Evolutionary conservation across 2,329 filamentous ascomycete species (phyloP).

Genomic region (Venturia asperata): DNA sequence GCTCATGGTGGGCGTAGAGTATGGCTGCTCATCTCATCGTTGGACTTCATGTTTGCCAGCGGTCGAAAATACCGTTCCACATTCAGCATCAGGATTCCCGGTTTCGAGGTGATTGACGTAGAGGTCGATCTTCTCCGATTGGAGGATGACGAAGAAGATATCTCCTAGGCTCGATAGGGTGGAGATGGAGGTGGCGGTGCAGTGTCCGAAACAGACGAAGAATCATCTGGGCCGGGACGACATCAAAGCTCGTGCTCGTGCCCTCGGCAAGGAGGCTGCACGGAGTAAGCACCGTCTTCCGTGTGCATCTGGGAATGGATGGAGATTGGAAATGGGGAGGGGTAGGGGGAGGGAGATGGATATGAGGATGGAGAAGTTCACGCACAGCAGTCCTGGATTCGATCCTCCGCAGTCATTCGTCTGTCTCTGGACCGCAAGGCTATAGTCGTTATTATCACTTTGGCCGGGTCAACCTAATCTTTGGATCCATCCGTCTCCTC

Average conservation of each 20-base stretch:
- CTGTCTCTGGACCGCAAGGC: background rate
- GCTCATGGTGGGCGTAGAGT: background rate
- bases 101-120: constrained; percentile 6
- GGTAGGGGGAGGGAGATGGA: too few species aligned
- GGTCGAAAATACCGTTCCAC: background rate
- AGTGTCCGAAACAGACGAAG: background rate
- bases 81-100: background rate
- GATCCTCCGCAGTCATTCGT: too few species aligned
- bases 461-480: background rate
- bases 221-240: background rate
- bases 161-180: too few species aligned
- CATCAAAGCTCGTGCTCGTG: background rate
- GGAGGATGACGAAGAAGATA: background rate
- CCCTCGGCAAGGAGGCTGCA: background rate
- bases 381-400: too few species aligned
- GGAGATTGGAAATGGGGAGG: too few species aligned
- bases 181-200: too few species aligned
- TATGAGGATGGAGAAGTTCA: too few species aligned
- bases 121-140: background rate
- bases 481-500: background rate
- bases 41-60: background rate
- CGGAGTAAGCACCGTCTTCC: too few species aligned
- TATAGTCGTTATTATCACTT: too few species aligned
- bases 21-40: background rate
- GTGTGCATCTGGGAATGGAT: too few species aligned